A percentile compares a stretch with the other conserved stretches of the same genome.
phyloP scores from a whole-genome alignment of 78 protist genomes.

The Dictyostelium capitatum region DNA sequence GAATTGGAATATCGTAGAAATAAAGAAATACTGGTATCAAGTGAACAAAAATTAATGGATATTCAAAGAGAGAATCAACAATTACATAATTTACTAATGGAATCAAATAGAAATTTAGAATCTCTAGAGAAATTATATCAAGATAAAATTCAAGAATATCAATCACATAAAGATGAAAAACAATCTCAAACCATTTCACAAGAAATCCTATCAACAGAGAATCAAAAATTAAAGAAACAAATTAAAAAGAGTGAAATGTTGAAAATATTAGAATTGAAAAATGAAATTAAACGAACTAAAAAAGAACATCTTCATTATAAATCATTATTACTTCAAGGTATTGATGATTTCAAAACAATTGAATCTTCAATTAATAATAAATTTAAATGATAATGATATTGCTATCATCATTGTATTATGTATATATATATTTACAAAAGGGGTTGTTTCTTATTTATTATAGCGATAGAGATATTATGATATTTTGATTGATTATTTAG shows the following conservation, averaged over 20 bases:
- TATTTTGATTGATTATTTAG: conserved; percentile 13
- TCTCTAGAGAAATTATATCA: conserved; percentile 5
- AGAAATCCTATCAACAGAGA: conserved; percentile 41
- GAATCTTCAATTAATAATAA: conserved; percentile 25
- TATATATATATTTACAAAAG: conserved; percentile 2
- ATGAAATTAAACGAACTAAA: conserved; percentile 56
- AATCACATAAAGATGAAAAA: conserved; percentile 1
- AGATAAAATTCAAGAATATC: conserved; percentile 27
- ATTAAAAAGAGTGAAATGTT: conserved; percentile 28
- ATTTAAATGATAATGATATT: neutral
- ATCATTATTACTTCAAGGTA: conserved; percentile 49
- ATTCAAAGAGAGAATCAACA: conserved; percentile 27
- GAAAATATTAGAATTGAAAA: conserved; percentile 39
- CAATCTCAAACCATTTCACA: conserved; percentile 46
- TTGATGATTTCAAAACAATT: conserved; percentile 57
- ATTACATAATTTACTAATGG: conserved; percentile 9
- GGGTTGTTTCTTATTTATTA: neutral
- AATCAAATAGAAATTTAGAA: conserved; percentile 26
- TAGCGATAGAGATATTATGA: neutral
- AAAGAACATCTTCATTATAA: conserved; percentile 51
- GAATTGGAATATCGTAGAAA: conserved; percentile 29
- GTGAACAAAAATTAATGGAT: conserved; percentile 1
- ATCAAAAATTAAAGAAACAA: conserved; percentile 24
- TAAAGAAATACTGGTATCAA: neutral
- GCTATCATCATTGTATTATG: neutral